A percentile compares a stretch with the other conserved stretches of the same genome.
phyloP scores from a whole-genome alignment of 2,329 filamentous ascomycete genomes.

The Fusarium sp. region DNA sequence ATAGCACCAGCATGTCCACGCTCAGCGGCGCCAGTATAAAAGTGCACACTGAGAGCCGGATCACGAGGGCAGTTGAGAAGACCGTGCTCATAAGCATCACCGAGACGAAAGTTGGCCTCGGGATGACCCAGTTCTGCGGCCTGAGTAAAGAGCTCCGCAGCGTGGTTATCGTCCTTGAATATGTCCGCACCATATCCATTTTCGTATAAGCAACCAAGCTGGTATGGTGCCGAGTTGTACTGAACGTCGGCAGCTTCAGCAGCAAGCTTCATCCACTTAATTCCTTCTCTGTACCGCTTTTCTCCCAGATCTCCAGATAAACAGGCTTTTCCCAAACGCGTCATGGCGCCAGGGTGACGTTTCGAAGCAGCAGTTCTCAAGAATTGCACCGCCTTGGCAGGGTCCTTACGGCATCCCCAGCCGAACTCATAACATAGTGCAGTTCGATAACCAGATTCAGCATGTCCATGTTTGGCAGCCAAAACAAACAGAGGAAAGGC shows the following conservation, averaged over 20 bases:
- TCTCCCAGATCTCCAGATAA: conserved; percentile 90
- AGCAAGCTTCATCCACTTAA: conserved; percentile 97
- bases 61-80: conserved; percentile 89
- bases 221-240: conserved; percentile 94
- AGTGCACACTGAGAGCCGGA: conserved; percentile 94
- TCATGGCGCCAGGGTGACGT: conserved; percentile 95
- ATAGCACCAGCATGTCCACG: conserved; percentile 87
- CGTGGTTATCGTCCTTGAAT: conserved; percentile 91
- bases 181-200: conserved; percentile 95
- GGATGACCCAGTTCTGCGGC: conserved; percentile 92
- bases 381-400: conserved; percentile 93
- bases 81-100: conserved; percentile 97
- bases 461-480: conserved; percentile 96
- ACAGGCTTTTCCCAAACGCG: conserved; percentile 91
- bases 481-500: conserved; percentile 94
- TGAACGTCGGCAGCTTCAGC: conserved; percentile 90
- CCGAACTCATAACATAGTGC: conserved; percentile 98
- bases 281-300: conserved; percentile 88
- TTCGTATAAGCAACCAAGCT: conserved; percentile 90
- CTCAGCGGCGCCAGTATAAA: conserved; percentile 94
- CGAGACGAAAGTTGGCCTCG: conserved; percentile 88
- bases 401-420: conserved; percentile 93
- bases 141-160: conserved; percentile 93
- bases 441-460: conserved; percentile 93
- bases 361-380: conserved; percentile 92